A percentile compares a stretch with the other conserved stretches of the same genome.
Conservation (phyloP, 495 filamentous ascomycete genomes). For the Parachaetomium inaequale region DNA sequence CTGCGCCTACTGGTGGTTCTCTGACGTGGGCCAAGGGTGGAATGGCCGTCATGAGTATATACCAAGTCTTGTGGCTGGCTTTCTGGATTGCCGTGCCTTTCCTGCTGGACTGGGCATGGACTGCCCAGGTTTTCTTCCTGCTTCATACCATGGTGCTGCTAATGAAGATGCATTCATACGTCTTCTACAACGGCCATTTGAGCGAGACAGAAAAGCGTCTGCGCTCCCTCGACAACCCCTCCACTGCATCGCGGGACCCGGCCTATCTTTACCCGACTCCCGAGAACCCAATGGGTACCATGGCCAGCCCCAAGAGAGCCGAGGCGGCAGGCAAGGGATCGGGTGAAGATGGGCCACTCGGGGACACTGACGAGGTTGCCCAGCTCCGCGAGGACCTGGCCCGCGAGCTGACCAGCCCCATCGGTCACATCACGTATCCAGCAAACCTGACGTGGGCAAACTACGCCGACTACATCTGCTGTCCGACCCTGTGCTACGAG, state of each 20-base stretch:
- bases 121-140: constrained; percentile 90
- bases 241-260: constrained; percentile 61
- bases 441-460: constrained; percentile 78
- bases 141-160: constrained; percentile 85
- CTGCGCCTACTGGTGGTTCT: constrained; percentile 46
- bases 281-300: constrained; percentile 47
- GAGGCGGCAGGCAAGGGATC: constrained; percentile 37
- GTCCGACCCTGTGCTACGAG: constrained; percentile 96
- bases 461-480: constrained; percentile 83
- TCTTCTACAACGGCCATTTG: constrained; percentile 96
- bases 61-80: constrained; percentile 72
- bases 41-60: constrained; percentile 74
- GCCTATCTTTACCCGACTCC: constrained; percentile 74
- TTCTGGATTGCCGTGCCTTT: constrained; percentile 92
- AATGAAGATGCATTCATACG: constrained; percentile 99
- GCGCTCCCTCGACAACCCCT: constrained; percentile 71
- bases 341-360: constrained; percentile 33
- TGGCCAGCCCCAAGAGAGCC: constrained; percentile 36
- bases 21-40: constrained; percentile 74
- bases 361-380: constrained; percentile 51
- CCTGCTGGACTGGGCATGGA: constrained; percentile 82
- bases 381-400: constrained; percentile 83
- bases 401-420: constrained; percentile 81
- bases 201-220: constrained; percentile 79
- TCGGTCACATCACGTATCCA: constrained; percentile 87